Evolutionary conservation across 169 alveolate species (phyloP).

Genomic region (Prorocentrum cordatum): DNA sequence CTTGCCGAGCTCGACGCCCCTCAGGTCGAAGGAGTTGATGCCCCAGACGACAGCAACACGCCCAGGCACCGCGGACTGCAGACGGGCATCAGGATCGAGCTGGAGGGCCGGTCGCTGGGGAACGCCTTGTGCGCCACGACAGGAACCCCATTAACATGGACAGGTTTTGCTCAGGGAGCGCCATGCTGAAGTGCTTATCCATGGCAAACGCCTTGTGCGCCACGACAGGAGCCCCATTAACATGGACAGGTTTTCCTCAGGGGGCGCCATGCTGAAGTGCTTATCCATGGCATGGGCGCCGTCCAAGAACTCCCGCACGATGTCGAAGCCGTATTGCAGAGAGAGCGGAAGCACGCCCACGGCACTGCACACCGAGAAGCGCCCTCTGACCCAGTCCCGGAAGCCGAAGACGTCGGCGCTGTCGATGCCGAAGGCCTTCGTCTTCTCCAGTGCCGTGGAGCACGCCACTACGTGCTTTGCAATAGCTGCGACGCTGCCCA

Average conservation of each 20-base stretch:
- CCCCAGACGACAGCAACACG: constrained; percentile 84
- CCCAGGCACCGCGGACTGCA: constrained; percentile 19
- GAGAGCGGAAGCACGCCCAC: constrained; percentile 94
- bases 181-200: constrained; percentile 78
- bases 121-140: too few relatives aligned
- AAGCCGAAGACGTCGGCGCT: constrained; percentile 89
- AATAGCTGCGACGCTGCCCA: neutral
- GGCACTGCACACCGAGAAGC: constrained; percentile 96
- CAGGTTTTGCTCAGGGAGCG: neutral
- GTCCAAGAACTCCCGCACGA: constrained; percentile 81
- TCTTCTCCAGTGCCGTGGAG: neutral
- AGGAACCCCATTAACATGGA: neutral
- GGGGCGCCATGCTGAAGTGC: constrained; percentile 72
- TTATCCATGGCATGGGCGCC: constrained; percentile 83
- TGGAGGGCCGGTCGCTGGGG: constrained; percentile 25
- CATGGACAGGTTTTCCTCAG: neutral
- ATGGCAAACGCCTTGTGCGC: too few relatives aligned
- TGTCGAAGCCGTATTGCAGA: constrained; percentile 84
- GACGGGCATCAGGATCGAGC: constrained; percentile 45
- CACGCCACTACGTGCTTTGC: constrained; percentile 66
- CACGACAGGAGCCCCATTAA: too few relatives aligned
- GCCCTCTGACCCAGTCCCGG: constrained; percentile 99
- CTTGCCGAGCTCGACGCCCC: constrained; percentile 76
- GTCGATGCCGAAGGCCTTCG: constrained; percentile 84
- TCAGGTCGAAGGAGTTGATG: constrained; percentile 91